These are phyloP conservation scores for Azolla pinnata DNA, from an alignment of 75 land plant species.

Conservation along the genomic window DNA sequence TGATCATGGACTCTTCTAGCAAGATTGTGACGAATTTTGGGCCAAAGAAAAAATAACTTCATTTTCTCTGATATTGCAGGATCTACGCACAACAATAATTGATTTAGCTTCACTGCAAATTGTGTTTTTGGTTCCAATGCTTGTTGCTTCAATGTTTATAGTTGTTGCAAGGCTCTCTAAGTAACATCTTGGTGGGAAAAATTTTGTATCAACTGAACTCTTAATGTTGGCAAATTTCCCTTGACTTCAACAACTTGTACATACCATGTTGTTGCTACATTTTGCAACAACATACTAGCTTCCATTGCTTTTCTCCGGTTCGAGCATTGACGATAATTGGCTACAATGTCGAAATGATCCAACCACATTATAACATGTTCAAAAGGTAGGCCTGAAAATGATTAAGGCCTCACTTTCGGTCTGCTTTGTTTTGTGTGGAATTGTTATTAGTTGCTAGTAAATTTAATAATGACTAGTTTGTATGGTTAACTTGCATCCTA, in stretches of 20 bases:
- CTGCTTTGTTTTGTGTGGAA: background rate
- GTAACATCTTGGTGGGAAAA: background rate
- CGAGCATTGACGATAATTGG: background rate
- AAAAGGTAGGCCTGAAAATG: background rate
- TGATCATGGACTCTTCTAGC: background rate
- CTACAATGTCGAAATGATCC: background rate
- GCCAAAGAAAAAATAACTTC: background rate
- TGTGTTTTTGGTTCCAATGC: background rate
- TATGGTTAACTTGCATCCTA: no score
- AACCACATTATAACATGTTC: background rate
- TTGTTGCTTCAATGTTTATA: background rate
- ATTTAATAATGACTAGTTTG: no score
- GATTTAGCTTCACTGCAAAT: constrained; percentile 1
- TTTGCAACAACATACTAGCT: background rate
- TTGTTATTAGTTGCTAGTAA: no score
- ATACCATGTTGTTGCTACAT: background rate
- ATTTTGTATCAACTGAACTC: background rate
- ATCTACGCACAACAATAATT: background rate
- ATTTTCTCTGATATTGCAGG: background rate
- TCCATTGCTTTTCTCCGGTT: background rate
- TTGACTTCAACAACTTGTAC: background rate
- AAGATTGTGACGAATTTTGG: background rate
- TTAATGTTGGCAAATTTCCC: background rate
- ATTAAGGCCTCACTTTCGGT: background rate
- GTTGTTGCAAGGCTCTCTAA: background rate